Conservation (phyloP, 768 basidiomycete species). For the Collybiopsis confluens region DNA sequence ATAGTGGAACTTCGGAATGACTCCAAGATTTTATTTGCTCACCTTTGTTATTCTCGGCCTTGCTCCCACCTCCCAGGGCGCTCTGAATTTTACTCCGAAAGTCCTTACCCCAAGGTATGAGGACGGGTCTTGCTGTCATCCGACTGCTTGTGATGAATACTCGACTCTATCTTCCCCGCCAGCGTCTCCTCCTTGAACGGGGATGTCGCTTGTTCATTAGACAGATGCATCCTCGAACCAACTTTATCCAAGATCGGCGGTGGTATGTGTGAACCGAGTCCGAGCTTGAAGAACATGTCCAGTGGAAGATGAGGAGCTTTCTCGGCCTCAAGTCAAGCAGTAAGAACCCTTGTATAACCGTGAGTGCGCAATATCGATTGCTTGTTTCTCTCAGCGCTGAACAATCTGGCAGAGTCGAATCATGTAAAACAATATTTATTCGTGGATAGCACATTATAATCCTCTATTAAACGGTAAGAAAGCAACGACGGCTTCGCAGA, state of each 20-base stretch:
- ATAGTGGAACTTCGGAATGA: background rate
- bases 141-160: background rate
- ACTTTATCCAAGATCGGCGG: background rate
- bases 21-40: background rate
- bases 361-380: too few relatives aligned
- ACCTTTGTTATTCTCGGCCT: slow-evolving; percentile 21
- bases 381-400: too few relatives aligned
- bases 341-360: too few relatives aligned
- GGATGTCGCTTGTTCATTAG: background rate
- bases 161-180: background rate
- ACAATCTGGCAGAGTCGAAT: too few relatives aligned
- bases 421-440: too few relatives aligned
- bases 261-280: background rate
- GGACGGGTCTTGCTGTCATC: background rate
- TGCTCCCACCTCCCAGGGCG: slow-evolving; percentile 20
- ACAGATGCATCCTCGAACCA: background rate
- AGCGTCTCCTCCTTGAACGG: background rate
- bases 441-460: too few relatives aligned
- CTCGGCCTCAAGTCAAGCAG: background rate
- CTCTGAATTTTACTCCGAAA: slow-evolving; percentile 14
- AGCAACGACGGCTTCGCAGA: too few relatives aligned
- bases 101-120: slow-evolving; percentile 10
- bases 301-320: background rate
- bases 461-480: too few relatives aligned
- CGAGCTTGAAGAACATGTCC: background rate